Base-by-base conservation (phyloP, 169 alveolate species). In the Plasmodium ovale region DNA sequence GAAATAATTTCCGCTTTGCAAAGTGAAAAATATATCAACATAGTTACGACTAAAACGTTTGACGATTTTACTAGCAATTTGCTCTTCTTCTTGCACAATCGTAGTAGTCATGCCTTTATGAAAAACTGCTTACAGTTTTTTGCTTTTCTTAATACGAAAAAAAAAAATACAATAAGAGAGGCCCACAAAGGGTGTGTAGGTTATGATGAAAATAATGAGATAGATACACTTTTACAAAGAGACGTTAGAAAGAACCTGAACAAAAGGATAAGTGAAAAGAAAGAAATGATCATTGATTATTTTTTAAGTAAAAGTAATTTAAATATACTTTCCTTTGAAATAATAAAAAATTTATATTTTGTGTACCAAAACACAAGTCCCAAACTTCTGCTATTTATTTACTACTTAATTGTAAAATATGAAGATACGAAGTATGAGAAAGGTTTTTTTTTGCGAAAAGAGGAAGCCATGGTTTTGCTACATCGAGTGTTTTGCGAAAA, bases 321-420 rank as follows among this genome's bases (percentile, higher is more conserved):
- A 7, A 35, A 51, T 29, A 65, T 64, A 31, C 27, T 51, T 3
- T 65, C 90, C 10, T 82, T 82, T 31, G 82, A 82, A 10, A 47
- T 82, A 47, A 65, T 82, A 23, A 21, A 31, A 64, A 82, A 49
- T 51, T 58, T 82, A 29, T 82, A 82, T 82, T 53, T 65, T 29
- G 16, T 82, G 54, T 82, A 27, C 62, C 64, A 37, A 21, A 31
- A 82, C 27, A 49, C 54, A n/a, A 82, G 25, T 51, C n/a, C 19
- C 1, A 82, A 35, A 25, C 27, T 82, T 7, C 44, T 82, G 37
- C 14, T 47, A 12, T 82, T 64, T 59, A 82, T 82, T 65, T 82
- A 82, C 65, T 65, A 33, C 2, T 10, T 82, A 27, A 82, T 82
- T 65, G 35, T 82, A 64, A 82, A 82, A 51, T 82, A 21, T 21